Base-by-base conservation (phyloP, 1,284 basidiomycete species). In the Cystobasidium pallidum region DNA sequence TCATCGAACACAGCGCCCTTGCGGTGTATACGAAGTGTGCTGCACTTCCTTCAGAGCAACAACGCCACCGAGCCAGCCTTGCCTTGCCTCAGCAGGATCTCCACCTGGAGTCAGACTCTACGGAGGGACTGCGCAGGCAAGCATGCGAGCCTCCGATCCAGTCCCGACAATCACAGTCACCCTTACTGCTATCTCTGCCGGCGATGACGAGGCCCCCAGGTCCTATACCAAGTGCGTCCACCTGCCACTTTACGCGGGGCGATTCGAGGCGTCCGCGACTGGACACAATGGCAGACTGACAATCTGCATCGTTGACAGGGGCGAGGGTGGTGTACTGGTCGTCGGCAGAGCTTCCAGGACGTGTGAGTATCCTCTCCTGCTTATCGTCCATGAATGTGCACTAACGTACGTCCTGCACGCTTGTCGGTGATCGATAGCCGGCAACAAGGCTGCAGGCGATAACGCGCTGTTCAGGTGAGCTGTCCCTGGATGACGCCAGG, bases 211-310 rank as follows among this genome's bases (percentile, higher is more conserved):
- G 24, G 28, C 30, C 21, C 15, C 30, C 17, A 70, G 62, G 58
- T 30, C 58, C 19, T 70, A 62, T 39, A 47, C 43, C n/a, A 61
- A 43, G 67, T 70, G 43, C 3, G 67, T 62, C 4, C 15, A n/a
- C 54, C 21, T 36, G 21, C 34, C 66, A 58, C 66, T 67, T 58
- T 67, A 67, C 66, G 54, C 65, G 65, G 32, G 34, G 58, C n/a
- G n/a, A n/a, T n/a, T n/a, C n/a, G n/a, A n/a, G n/a, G n/a, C n/a
- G n/a, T n/a, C n/a, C n/a, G n/a, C n/a, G n/a, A n/a, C n/a, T n/a
- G n/a, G n/a, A n/a, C n/a, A n/a, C n/a, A n/a, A n/a, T n/a, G n/a
- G n/a, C n/a, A n/a, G n/a, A n/a, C n/a, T n/a, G n/a, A n/a, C n/a
- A n/a, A n/a, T n/a, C n/a, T n/a, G n/a, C n/a, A n/a, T n/a, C n/a